Evolutionary conservation across 139 green algal species (phyloP).

Genomic region (Yamagishiella unicocca): DNA sequence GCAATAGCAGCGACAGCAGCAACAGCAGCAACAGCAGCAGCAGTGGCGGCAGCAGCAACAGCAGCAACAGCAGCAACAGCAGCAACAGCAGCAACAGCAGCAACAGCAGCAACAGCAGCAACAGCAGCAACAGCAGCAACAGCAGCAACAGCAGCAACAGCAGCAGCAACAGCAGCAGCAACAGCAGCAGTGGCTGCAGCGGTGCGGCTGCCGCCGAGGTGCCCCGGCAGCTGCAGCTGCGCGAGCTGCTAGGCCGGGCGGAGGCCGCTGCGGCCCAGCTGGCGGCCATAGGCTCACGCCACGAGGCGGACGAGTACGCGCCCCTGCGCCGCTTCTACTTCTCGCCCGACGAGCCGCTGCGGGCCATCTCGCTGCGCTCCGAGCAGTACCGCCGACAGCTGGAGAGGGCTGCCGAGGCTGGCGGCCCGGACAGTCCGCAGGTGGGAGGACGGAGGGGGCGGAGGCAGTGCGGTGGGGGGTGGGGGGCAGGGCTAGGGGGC

Average conservation of each 20-base stretch:
- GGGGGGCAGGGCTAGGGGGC: no score
- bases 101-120: no score
- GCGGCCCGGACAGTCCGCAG: not conserved
- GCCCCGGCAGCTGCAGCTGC: not conserved
- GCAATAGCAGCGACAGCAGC: no score
- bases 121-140: no score
- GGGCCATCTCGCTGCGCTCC: not conserved
- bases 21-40: no score
- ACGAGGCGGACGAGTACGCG: not conserved
- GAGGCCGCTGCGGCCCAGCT: not conserved
- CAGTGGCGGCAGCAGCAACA: no score
- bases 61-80: no score
- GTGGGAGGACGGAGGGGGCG: not conserved
- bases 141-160: no score
- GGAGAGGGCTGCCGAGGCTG: not conserved
- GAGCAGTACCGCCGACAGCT: conserved; percentile 15
- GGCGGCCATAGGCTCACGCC: not conserved
- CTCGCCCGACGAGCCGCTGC: conserved; percentile 7
- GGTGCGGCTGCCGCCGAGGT: not conserved
- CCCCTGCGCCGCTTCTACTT: conserved; percentile 14
- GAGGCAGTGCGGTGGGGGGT: not conserved
- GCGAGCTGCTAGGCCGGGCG: not conserved
- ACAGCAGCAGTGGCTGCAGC: not conserved
- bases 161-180: not conserved
- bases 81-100: no score